Evolutionary conservation across 306 rosid genomes (phyloP), one percentile per base, ranked within the genome.

Genomic region (Lathyrus sativus): DNA sequence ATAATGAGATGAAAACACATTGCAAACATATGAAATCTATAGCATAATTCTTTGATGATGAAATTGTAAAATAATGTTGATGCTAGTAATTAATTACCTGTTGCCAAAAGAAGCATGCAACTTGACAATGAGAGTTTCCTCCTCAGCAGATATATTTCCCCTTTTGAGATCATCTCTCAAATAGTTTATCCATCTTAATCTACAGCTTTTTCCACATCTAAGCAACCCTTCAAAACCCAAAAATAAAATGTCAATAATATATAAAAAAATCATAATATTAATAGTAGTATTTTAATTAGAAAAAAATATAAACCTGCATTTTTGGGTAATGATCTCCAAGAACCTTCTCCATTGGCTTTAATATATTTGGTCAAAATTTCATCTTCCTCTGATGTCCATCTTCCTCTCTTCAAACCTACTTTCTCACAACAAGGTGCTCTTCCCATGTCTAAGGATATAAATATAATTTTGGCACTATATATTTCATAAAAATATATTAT

Each of bases 371-470:
- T 76, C 77, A 92, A 67, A 26, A 80, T 83, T 65, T 84, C 68
- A 71, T 92, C 98, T 65, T 92, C 98, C 74, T 92, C 95, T 0
- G 31, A 22, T 0, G 96, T 89, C 98, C 98, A 92, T 33, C 92
- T 81, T 10, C 98, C 98, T 35, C 66, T 89, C 78, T 87, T 89
- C 68, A 92, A 53, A 24, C 98, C 98, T 24, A 89, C 85, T 71
- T 89, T 92, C 72, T 84, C 88, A 79, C 98, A 92, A 62, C 96
- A 92, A 28, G 98, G 96, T 42, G 95, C 75, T 54, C 98, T 89
- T 64, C 90, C 98, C 98, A 92, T 89, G 28, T 54, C 33, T 7
- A 3, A 63, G 14, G 2, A 11, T 6, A 15, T 15, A 6, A 12
- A 28, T 69, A 53, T 12, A 70, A 63, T 17, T 22, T 62, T 12